Base-by-base conservation (phyloP, 306 rosid genomes). In the Hylodesmum podocarpum region DNA sequence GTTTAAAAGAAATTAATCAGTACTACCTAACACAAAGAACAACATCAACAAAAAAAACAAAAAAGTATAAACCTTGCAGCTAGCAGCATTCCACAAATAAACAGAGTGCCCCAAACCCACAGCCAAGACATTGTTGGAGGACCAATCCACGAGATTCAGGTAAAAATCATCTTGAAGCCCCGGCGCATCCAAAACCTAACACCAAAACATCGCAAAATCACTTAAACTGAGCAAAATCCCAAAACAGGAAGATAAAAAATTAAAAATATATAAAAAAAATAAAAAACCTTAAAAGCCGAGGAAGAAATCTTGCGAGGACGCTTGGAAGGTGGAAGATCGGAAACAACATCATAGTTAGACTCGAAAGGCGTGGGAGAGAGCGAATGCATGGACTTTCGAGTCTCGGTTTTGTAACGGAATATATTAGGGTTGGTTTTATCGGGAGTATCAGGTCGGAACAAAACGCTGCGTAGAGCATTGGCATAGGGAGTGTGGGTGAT, bases 121-220 rank as follows among this genome's bases (percentile, higher is more conserved):
- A 16, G 95, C 91, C 73, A 93, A 72, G 18, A 93, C 91, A 82
- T 93, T 91, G 70, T 89, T 87, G 16, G 91, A 79, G 76, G 98
- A 93, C 98, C 98, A 93, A 80, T 89, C 97, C 37, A 93, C 98
- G 28, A 93, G 96, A 81, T 93, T 93, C 74, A 93, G 73, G 80
- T 93, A 93, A 81, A 93, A 93, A 78, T 93, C 98, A 31, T 93
- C 98, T 78, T 91, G 97, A 85, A 93, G 70, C 13, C 95, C 98
- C 14, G 98, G 98, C 6, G 98, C 98, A 78, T 93, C 98, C 85
- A 93, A 49, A 79, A 93, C 89, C 98, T 93, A 76, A 55, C 25
- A 63, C 24, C 25, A 37, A 31, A 36, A 27, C 28, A 29, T 39
- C 15, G 28, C 3, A 53, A 72, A 2, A 6, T 33, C 3, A 33